Evolutionary conservation across 495 filamentous ascomycete species (phyloP), one percentile per base, ranked within the genome.

Genomic region (Astrocystis sublimbata): DNA sequence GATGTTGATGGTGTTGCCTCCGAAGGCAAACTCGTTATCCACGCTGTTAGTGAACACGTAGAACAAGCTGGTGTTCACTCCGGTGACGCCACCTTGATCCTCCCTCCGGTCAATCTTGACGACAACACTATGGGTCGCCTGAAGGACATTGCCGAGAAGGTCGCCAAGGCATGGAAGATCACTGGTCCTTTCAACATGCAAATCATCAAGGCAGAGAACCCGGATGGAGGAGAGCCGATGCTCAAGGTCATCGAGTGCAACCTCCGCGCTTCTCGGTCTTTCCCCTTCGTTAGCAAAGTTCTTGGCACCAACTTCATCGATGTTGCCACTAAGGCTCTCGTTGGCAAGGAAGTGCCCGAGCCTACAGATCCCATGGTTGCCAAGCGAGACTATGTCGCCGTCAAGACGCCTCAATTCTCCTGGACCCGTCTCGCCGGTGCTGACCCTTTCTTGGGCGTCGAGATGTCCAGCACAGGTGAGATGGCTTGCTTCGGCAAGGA

Each of bases 181-280:
- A 97, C 92, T 17, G 93, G 93, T 42, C 93, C 93, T 36, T 98
- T 97, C 86, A 98, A 98, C 83, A 97, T 98, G 94, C 93, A 98
- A 78, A 96, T 98, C 77, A 98, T 98, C 84, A 96, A 96, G 79
- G 92, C 91, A 43, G 80, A 89, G 4, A 78, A 88, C 63, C 81
- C 84, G 17, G 87, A 88, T 58, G 88, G 87, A 50, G 88, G 85
- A 28, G 85, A 90, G 65, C 85, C 89, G 19, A 75, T 80, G 52
- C 85, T 98, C 50, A 98, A 98, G 81, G 93, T 97, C 68, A 98
- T 98, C 65, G 93, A 98, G 79, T 98, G 93, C 82, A 98, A 98
- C 74, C 89, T 98, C 64, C 94, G 93, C 67, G 94, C 94, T 43
- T 98, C 93, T 47, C 92, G 93, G 40, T 97, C 93, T 2, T 97